Conservation (phyloP, 768 basidiomycete genomes). For the Fomitopsis serialis region DNA sequence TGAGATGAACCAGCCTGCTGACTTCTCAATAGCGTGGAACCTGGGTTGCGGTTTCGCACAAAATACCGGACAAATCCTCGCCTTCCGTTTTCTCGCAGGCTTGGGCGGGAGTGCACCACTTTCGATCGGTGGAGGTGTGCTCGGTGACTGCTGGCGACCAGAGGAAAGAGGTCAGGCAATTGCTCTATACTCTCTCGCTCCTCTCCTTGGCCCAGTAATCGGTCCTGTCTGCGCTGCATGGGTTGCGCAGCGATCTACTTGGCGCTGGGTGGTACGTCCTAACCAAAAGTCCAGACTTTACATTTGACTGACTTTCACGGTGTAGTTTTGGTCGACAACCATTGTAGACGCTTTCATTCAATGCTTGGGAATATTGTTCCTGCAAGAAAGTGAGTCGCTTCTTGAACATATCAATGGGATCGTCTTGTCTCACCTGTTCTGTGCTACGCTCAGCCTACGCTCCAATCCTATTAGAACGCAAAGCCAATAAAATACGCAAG, state of each 20-base stretch:
- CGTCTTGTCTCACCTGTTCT: constrained; percentile 4
- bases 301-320: background rate
- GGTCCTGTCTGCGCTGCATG: constrained; percentile 62
- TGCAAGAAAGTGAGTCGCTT: constrained; percentile 52
- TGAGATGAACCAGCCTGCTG: no score
- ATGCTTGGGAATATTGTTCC: constrained; percentile 44
- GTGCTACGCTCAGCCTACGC: constrained; percentile 19
- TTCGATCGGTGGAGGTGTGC: constrained; percentile 58
- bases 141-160: constrained; percentile 55
- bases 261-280: constrained; percentile 62
- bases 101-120: constrained; percentile 35
- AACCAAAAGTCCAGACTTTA: background rate
- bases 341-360: constrained; percentile 54
- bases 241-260: constrained; percentile 57
- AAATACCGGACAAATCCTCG: constrained; percentile 27
- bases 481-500: constrained; percentile 42
- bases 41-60: constrained; percentile 29
- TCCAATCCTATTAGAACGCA: constrained; percentile 37
- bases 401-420: background rate
- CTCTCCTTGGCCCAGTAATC: constrained; percentile 58
- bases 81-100: constrained; percentile 34
- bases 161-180: constrained; percentile 62
- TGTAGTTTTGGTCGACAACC: constrained; percentile 62
- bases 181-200: constrained; percentile 59
- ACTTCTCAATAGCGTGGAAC: constrained; percentile 43